phyloP scores from a whole-genome alignment of 1,284 basidiomycete genomes.

The Anthracocystis walkeri region DNA sequence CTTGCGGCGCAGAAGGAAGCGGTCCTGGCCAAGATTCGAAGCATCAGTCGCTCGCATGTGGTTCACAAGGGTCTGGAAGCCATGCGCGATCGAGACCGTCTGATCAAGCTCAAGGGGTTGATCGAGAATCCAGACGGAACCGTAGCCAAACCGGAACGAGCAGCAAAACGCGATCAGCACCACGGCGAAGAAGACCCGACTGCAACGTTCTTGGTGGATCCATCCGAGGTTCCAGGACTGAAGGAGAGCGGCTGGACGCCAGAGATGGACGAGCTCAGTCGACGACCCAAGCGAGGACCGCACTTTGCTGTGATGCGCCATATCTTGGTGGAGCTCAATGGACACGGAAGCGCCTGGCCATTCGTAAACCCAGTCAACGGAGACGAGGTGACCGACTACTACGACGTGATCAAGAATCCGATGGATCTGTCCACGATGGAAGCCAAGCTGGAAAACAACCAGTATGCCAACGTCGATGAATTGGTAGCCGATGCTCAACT shows the following conservation, averaged over 20 bases:
- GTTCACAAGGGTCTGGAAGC: conserved; percentile 84
- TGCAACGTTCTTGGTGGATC: conserved; percentile 57
- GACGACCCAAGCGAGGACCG: conserved; percentile 74
- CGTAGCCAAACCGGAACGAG: conserved; percentile 49
- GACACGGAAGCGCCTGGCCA: conserved; percentile 87
- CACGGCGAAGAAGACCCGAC: conserved; percentile 48
- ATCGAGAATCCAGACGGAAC: conserved; percentile 54
- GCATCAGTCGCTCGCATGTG: conserved; percentile 86
- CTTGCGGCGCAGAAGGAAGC: conserved; percentile 83
- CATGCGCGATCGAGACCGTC: conserved; percentile 76
- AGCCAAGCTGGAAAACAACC: conserved; percentile 83
- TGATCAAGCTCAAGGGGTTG: conserved; percentile 49
- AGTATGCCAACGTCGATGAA: conserved; percentile 80
- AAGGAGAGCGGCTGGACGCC: conserved; percentile 91
- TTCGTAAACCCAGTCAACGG: conserved; percentile 84
- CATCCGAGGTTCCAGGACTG: conserved; percentile 59
- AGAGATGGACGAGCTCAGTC: conserved; percentile 81
- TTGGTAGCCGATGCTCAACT: conserved; percentile 81
- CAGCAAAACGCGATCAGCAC: conserved; percentile 40
- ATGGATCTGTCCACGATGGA: conserved; percentile 98
- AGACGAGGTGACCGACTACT: conserved; percentile 90
- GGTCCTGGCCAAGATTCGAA: conserved; percentile 82
- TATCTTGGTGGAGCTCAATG: conserved; percentile 83
- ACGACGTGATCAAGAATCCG: conserved; percentile 87
- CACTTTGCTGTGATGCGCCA: conserved; percentile 81